These are phyloP conservation scores for Marvania coccoides DNA, from an alignment of 139 green algal genomes.

Conservation along the genomic window DNA sequence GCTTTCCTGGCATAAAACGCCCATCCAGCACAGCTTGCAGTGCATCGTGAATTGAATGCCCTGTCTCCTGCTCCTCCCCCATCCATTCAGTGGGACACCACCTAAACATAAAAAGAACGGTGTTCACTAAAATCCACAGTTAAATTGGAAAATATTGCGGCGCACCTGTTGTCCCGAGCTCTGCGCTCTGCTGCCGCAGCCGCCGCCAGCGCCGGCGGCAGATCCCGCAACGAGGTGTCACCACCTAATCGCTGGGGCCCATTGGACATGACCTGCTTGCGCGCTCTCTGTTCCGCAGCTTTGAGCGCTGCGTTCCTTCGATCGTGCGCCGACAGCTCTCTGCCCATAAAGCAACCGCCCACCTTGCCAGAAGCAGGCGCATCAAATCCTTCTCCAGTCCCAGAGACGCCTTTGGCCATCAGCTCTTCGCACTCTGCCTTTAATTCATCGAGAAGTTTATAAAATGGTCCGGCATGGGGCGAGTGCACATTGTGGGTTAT, in stretches of 20 bases:
- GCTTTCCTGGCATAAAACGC: background rate
- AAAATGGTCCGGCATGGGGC: constrained; percentile 55
- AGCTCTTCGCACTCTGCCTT: constrained; percentile 77
- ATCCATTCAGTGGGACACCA: constrained; percentile 19
- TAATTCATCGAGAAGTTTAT: constrained; percentile 86
- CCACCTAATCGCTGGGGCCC: constrained; percentile 4
- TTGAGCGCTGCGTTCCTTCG: constrained; percentile 8
- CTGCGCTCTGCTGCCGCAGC: constrained; percentile 10
- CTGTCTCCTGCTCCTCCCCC: background rate
- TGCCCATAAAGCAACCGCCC: constrained; percentile 7
- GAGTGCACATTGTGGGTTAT: constrained; percentile 59
- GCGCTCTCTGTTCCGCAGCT: constrained; percentile 8
- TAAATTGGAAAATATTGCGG: too few relatives aligned
- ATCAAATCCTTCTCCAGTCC: constrained; percentile 40
- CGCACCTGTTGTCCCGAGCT: constrained; percentile 10
- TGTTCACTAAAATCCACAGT: too few relatives aligned
- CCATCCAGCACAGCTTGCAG: background rate
- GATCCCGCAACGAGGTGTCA: constrained; percentile 1
- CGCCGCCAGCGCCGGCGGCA: constrained; percentile 8
- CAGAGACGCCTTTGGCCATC: constrained; percentile 60
- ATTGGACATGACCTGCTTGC: background rate
- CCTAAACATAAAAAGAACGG: too few relatives aligned
- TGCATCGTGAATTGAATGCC: background rate
- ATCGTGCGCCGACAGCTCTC: background rate
- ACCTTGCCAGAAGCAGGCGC: constrained; percentile 17